phyloP scores from a whole-genome alignment of 768 basidiomycete species.

The Pleurotus giganteus region DNA sequence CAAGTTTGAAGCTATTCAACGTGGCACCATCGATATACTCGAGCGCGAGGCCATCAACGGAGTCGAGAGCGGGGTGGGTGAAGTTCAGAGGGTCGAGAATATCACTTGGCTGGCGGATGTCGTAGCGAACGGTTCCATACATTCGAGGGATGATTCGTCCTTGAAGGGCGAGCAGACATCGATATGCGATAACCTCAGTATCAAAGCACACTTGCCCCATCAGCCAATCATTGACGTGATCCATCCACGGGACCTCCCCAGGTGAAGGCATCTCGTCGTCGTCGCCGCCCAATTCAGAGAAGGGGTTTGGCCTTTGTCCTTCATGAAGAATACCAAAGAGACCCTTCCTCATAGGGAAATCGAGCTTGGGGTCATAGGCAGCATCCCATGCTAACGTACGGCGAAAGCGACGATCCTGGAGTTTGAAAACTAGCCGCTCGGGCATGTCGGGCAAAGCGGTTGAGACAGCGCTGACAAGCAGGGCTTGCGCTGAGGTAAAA shows the following conservation, averaged over 20 bases:
- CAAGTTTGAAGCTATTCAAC: not conserved
- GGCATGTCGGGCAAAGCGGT: not conserved
- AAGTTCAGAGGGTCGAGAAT: not conserved
- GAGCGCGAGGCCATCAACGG: not conserved
- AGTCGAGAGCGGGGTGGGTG: not conserved
- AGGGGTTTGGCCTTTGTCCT: not conserved
- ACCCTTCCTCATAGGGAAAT: not conserved
- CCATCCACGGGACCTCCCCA: not conserved
- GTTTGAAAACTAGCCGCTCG: not conserved
- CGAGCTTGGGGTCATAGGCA: not conserved
- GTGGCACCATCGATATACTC: conserved; percentile 1
- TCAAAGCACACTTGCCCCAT: not conserved
- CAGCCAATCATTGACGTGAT: not conserved
- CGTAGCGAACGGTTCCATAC: not conserved
- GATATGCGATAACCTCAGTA: not conserved
- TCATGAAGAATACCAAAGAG: not conserved
- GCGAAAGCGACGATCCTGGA: not conserved
- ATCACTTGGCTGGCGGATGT: not conserved
- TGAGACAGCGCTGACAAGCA: not conserved
- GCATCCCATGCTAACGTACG: not conserved
- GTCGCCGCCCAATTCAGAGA: not conserved
- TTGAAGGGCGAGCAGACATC: not conserved
- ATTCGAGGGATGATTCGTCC: not conserved
- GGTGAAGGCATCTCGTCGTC: not conserved
- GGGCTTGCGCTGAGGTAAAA: not conserved